phyloP scores from a whole-genome alignment of 1,284 basidiomycete genomes.

The Xerocomus amazonicus region DNA sequence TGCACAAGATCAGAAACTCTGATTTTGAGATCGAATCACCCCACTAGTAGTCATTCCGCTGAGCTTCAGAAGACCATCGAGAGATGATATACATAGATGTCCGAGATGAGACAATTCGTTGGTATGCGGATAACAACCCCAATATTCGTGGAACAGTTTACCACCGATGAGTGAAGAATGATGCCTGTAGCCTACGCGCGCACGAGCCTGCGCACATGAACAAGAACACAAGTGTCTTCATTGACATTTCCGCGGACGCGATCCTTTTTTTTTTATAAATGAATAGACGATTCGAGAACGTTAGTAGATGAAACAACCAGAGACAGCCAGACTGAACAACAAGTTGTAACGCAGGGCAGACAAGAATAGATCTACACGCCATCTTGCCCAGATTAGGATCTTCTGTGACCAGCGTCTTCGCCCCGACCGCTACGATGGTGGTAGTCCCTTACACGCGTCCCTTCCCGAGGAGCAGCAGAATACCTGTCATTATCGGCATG shows the following conservation, averaged over 20 bases:
- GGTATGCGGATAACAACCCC: no score
- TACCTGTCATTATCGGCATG: conserved; percentile 43
- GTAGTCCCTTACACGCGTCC: conserved; percentile 55
- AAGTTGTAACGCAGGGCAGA: conserved; percentile 5
- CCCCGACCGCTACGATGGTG: conserved; percentile 56
- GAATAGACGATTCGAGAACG: conserved; percentile 9
- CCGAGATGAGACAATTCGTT: no score
- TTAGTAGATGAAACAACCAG: conserved; percentile 2
- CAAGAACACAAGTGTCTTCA: conserved; percentile 4
- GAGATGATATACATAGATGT: no score
- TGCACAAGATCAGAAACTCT: no score
- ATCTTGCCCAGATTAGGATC: conserved; percentile 25
- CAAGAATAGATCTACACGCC: conserved; percentile 2
- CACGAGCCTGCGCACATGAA: conserved; percentile 6
- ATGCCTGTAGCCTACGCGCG: no score
- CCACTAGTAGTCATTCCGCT: no score
- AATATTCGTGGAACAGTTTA: no score
- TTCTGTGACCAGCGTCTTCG: conserved; percentile 37
- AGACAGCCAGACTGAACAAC: conserved; percentile 1
- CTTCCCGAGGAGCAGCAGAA: conserved; percentile 39
- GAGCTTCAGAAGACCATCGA: no score
- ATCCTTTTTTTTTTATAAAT: not conserved
- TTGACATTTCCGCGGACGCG: not conserved
- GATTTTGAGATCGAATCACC: no score
- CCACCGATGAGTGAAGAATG: no score